Evolutionary conservation across 1,139 yeast genomes (phyloP).

Genomic region (Saccharomyces pastorianus): DNA sequence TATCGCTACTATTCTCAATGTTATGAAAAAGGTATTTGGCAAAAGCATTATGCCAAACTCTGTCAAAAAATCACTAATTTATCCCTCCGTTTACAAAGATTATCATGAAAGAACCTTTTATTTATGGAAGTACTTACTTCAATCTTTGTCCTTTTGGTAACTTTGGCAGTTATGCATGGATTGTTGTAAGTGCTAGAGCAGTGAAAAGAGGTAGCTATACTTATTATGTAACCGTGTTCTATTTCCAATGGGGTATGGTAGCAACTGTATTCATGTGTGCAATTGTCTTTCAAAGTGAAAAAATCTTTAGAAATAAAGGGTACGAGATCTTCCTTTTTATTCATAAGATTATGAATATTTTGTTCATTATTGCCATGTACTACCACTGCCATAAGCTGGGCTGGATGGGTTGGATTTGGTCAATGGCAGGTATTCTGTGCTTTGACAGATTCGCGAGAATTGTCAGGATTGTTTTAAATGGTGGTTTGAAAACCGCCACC

Average conservation of each 20-base stretch:
- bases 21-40: slow-evolving; percentile 20
- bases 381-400: slow-evolving; percentile 36
- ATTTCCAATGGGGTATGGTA: slow-evolving; percentile 42
- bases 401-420: slow-evolving; percentile 40
- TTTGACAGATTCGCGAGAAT: slow-evolving; percentile 36
- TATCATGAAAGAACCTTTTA: slow-evolving; percentile 35
- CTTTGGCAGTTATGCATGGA: slow-evolving; percentile 40
- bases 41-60: slow-evolving; percentile 9
- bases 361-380: slow-evolving; percentile 36
- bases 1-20: slow-evolving; percentile 27
- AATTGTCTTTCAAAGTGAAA: slow-evolving; percentile 39
- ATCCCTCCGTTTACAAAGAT: slow-evolving; percentile 39
- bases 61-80: slow-evolving; percentile 30
- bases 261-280: slow-evolving; percentile 38
- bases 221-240: slow-evolving; percentile 23
- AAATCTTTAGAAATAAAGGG: slow-evolving; percentile 38
- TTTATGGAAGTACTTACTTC: slow-evolving; percentile 20
- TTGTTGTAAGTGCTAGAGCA: slow-evolving; percentile 36
- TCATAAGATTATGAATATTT: slow-evolving; percentile 34
- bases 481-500: slow-evolving; percentile 34
- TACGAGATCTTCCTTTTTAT: slow-evolving; percentile 38
- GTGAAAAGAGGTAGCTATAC: slow-evolving; percentile 21
- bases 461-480: slow-evolving; percentile 29
- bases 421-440: slow-evolving; percentile 35
- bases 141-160: slow-evolving; percentile 34